Conservation (phyloP, 306 rosid genomes). For the Cicer cuneatum region DNA sequence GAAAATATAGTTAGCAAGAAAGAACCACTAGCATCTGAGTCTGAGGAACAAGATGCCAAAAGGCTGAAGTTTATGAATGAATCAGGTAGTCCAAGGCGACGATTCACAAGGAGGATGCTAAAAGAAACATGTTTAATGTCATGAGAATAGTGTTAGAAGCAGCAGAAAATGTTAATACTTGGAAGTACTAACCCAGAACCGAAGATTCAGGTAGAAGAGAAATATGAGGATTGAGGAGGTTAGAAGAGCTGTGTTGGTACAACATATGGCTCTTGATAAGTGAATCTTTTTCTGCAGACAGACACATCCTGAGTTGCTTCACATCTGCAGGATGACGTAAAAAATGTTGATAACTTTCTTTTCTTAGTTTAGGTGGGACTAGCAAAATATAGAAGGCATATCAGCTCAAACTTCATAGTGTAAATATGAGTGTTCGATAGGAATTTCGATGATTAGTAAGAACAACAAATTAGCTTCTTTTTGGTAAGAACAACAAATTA, state of each 20-base stretch:
- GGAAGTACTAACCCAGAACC: background rate
- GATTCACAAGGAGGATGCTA: conserved; percentile 47
- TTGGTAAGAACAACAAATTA: too few relatives aligned
- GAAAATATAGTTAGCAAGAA: conserved; percentile 36
- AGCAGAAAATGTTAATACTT: conserved; percentile 34
- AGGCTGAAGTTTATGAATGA: conserved; percentile 46
- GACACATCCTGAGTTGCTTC: background rate
- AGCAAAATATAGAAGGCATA: background rate
- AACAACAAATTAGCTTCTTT: too few relatives aligned
- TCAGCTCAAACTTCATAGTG: conserved; percentile 4
- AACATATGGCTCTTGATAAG: conserved; percentile 46
- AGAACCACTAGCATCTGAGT: conserved; percentile 32
- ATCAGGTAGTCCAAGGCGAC: conserved; percentile 39
- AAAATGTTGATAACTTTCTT: background rate
- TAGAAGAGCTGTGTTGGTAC: background rate
- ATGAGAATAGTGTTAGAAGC: conserved; percentile 41
- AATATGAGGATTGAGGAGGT: conserved; percentile 16
- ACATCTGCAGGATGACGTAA: background rate
- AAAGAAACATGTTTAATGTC: conserved; percentile 41
- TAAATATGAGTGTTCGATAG: conserved; percentile 15
- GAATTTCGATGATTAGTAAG: background rate
- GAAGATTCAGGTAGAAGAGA: conserved; percentile 19
- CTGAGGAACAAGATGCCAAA: conserved; percentile 46
- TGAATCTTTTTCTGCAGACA: background rate
- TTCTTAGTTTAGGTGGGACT: conserved; percentile 31